Base-by-base conservation (phyloP, 352 stramenopile species). In the Globisporangium mamillatum region DNA sequence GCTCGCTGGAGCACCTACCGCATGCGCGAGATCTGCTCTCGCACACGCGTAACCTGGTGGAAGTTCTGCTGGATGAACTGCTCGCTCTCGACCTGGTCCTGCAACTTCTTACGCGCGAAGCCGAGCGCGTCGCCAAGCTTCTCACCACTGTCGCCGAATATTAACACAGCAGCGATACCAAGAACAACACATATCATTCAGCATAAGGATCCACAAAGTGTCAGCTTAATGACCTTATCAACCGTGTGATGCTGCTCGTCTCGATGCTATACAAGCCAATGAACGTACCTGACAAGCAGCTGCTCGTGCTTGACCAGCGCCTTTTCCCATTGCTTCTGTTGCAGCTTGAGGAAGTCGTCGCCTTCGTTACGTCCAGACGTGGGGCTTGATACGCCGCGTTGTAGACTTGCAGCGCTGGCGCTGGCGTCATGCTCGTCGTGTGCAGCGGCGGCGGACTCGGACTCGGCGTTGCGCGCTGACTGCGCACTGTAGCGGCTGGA, bases 41-140 rank as follows among this genome's bases (percentile, higher is more conserved):
- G 75, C 61, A 92, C 81, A 50, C 66, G 73, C 22, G 76, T 60
- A 46, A 93, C 76, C 29, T 86, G 63, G 63, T 91, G 73, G 59
- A 90, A 92, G 66, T 91, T 81, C 68, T 86, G 75, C 20, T 73
- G 63, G 29, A 93, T 66, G 67, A 87, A 93, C 57, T 85, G 81
- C 48, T 91, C 82, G 68, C 86, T 92, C 58, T 81, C 77, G 57
- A 77, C 80, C 75, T 93, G 79, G 55, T 79, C 75, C 67, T 83
- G 79, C 64, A 93, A 69, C 7, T 70, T 76, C 63, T 79, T 73
- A 14, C 85, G 80, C 53, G 83, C 70, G 6, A 54, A 54, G 24
- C 62, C 67, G 12, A 93, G 75, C 27, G 75, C 71, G 5, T 72
- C 63, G 20, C 77, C 75, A 16, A 93, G 70, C 69, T 77, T 72